Percentiles rank a stretch among this genome's conserved stretches.
Conservation (phyloP, 257 asterid genomes). For the Perilla frutescens region DNA sequence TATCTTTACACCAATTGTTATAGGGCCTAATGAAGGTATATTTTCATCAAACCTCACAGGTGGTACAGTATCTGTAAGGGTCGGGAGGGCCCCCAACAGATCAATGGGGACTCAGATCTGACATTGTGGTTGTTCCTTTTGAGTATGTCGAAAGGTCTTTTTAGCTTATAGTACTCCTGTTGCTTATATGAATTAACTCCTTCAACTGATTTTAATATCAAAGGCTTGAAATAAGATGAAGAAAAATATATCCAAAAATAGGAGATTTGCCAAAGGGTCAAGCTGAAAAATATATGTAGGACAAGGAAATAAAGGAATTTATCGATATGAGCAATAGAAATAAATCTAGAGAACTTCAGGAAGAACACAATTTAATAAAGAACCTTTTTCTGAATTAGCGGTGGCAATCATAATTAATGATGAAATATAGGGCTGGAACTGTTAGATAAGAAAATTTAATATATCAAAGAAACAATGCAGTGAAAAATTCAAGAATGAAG, state of each 20-base stretch:
- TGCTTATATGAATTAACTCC: slow-evolving; percentile 21
- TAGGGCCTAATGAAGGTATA: slow-evolving; percentile 26
- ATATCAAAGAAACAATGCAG: slow-evolving; percentile 2
- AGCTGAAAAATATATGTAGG: neutral
- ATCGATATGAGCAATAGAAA: too few relatives aligned
- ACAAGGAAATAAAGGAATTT: too few relatives aligned
- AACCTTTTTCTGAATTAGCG: too few relatives aligned
- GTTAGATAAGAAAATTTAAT: neutral
- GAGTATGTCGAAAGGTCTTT: neutral
- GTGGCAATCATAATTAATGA: too few relatives aligned
- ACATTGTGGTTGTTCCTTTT: too few relatives aligned
- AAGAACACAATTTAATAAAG: too few relatives aligned
- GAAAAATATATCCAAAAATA: slow-evolving; percentile 7
- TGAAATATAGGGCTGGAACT: too few relatives aligned
- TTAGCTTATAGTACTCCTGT: slow-evolving; percentile 29
- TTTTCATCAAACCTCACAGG: slow-evolving; percentile 6
- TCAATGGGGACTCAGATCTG: neutral
- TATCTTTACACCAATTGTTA: neutral
- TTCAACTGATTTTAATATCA: slow-evolving; percentile 1
- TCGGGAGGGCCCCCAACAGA: slow-evolving; percentile 3
- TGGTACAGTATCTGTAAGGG: neutral
- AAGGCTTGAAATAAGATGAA: neutral
- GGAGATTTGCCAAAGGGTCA: slow-evolving; percentile 13
- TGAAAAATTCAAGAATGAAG: too few relatives aligned
- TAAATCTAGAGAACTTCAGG: too few relatives aligned